Evolutionary conservation across 164 flowering plant species (phyloP).

Genomic region (Stephania japonica): DNA sequence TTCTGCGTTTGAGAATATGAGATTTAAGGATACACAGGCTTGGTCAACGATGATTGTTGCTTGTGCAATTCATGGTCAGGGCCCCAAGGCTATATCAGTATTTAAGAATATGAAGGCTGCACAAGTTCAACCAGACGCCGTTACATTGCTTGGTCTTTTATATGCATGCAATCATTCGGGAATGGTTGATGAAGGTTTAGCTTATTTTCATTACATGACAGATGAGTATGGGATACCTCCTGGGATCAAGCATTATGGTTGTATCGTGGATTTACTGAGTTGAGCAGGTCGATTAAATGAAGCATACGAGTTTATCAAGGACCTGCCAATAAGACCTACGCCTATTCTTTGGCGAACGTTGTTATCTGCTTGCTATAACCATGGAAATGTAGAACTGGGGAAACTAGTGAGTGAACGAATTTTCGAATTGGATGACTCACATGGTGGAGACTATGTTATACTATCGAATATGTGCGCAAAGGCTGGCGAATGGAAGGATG

Average conservation of each 20-base stretch:
- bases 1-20: slow-evolving; percentile 42
- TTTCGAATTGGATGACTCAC: slow-evolving; percentile 50
- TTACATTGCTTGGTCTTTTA: slow-evolving; percentile 60
- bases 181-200: slow-evolving; percentile 46
- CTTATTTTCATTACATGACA: slow-evolving; percentile 46
- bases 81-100: slow-evolving; percentile 37
- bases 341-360: slow-evolving; percentile 67
- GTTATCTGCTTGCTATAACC: slow-evolving; percentile 57
- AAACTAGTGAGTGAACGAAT: slow-evolving; percentile 40
- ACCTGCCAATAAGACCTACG: slow-evolving; percentile 51
- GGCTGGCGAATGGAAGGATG: slow-evolving; percentile 66
- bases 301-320: slow-evolving; percentile 52
- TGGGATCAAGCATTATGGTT: slow-evolving; percentile 63
- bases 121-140: slow-evolving; percentile 40
- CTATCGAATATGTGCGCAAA: slow-evolving; percentile 64
- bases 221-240: slow-evolving; percentile 39
- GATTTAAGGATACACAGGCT: slow-evolving; percentile 46
- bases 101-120: slow-evolving; percentile 50
- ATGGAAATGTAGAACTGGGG: slow-evolving; percentile 50
- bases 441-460: slow-evolving; percentile 71
- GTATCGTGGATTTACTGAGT: slow-evolving; percentile 66
- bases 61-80: slow-evolving; percentile 57
- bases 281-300: slow-evolving; percentile 55
- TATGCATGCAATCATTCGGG: slow-evolving; percentile 67
- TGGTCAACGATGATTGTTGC: slow-evolving; percentile 74